Percentiles rank a stretch among this genome's conserved stretches.
Conservation (phyloP, 2,329 filamentous ascomycete species). For the Trichoderma sp. region DNA sequence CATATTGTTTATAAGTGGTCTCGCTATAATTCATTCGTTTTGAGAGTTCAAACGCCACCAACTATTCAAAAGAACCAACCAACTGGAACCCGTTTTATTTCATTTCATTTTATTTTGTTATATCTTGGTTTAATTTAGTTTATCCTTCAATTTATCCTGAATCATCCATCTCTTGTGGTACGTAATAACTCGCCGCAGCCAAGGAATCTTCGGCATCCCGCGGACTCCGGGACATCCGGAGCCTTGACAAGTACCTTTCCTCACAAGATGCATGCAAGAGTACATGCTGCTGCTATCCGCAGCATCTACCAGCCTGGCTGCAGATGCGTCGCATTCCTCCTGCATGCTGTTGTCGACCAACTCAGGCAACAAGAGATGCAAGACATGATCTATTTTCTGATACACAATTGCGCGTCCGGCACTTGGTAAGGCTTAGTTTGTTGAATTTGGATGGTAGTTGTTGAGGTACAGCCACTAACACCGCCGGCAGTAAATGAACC, state of each 20-base stretch:
- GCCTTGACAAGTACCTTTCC: not conserved
- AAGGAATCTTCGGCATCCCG: not conserved
- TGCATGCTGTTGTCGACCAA: not conserved
- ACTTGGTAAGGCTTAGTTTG: not conserved
- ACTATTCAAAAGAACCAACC: not conserved
- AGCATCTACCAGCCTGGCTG: not conserved
- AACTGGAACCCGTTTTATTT: not conserved
- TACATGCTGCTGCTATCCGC: not conserved
- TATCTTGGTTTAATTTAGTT: not conserved
- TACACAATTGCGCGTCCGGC: not conserved
- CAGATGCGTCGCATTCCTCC: not conserved
- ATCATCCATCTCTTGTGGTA: not conserved
- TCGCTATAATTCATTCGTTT: not conserved
- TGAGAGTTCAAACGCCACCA: not conserved
- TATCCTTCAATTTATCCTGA: not conserved
- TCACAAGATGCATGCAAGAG: not conserved
- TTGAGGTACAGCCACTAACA: not conserved
- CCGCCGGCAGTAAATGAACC: not conserved
- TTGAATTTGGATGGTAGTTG: not conserved
- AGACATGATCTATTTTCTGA: not conserved
- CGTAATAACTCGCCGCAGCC: not conserved
- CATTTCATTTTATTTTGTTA: too few species aligned
- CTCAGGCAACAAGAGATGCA: not conserved
- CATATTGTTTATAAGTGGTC: not conserved
- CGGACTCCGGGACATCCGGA: not conserved